Percentiles rank a stretch among this genome's conserved stretches.
Evolutionary conservation across 2,329 filamentous ascomycete genomes (phyloP).

Genomic region (Botrytis byssoidea): DNA sequence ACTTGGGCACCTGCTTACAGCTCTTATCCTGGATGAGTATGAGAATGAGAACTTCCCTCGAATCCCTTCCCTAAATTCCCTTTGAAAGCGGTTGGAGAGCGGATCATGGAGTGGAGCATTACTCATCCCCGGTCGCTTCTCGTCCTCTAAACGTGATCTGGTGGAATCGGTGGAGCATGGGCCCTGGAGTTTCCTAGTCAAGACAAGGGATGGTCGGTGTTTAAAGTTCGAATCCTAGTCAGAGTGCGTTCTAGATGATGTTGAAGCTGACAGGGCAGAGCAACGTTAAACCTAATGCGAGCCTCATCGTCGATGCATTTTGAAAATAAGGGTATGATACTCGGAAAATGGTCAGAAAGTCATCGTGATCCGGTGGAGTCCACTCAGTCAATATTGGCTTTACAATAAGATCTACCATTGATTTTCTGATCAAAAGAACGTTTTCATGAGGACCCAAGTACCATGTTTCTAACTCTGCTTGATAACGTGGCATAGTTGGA

Average conservation of each 20-base stretch:
- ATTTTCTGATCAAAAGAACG: background rate
- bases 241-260: background rate
- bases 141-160: background rate
- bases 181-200: background rate
- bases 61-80: too few relatives aligned
- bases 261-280: background rate
- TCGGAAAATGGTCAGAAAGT: background rate
- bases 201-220: background rate
- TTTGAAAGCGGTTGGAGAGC: background rate
- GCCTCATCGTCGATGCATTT: constrained; percentile 1
- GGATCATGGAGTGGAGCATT: background rate
- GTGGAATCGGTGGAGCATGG: background rate
- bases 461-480: background rate
- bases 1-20: too few relatives aligned
- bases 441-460: background rate
- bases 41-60: too few relatives aligned
- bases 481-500: constrained; percentile 2
- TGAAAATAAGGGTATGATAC: background rate
- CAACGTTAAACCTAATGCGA: background rate
- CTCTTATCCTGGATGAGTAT: too few relatives aligned
- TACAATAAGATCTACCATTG: background rate
- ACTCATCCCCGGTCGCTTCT: background rate
- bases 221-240: background rate
- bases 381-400: background rate
- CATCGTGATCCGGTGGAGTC: constrained; percentile 8